phyloP scores from a whole-genome alignment of 768 basidiomycete genomes.

The Pulveroboletus sp. region DNA sequence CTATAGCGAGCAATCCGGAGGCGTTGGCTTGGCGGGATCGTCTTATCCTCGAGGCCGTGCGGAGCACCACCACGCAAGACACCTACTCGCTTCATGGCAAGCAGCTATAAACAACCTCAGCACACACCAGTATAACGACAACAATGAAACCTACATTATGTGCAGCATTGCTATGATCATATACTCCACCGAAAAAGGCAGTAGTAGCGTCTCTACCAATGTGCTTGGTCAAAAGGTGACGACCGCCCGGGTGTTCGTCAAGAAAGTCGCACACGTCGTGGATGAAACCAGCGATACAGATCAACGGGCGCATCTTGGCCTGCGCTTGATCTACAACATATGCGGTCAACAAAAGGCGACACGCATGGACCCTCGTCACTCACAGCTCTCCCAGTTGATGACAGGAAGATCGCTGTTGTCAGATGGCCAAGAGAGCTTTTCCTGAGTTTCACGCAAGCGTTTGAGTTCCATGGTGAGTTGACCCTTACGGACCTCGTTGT shows the following conservation, averaged over 20 bases:
- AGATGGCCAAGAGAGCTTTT: conserved; percentile 73
- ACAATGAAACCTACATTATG: conserved; percentile 56
- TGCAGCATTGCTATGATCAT: conserved; percentile 84
- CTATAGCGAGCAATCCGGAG: conserved; percentile 64
- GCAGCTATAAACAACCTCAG: conserved; percentile 16
- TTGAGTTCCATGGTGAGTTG: conserved; percentile 94
- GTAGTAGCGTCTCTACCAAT: conserved; percentile 91
- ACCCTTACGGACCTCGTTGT: conserved; percentile 78
- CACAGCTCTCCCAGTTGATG: conserved; percentile 84
- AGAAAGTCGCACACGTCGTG: conserved; percentile 83
- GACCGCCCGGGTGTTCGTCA: conserved; percentile 90
- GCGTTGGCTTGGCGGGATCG: conserved; percentile 68
- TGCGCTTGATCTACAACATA: conserved; percentile 70
- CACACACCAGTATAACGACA: neutral
- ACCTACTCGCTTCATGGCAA: conserved; percentile 54
- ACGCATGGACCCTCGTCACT: conserved; percentile 19
- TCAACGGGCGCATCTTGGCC: conserved; percentile 68
- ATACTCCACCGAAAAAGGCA: conserved; percentile 91
- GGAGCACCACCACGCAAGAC: conserved; percentile 49
- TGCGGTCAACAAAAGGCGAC: conserved; percentile 1
- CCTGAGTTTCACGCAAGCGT: conserved; percentile 74
- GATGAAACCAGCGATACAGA: conserved; percentile 89
- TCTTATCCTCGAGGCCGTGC: conserved; percentile 54
- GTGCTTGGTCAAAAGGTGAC: conserved; percentile 75
- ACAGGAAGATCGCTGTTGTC: conserved; percentile 73